Evolutionary conservation across 352 stramenopile genomes (phyloP).

Genomic region (Halophytophthora polymorphica): DNA sequence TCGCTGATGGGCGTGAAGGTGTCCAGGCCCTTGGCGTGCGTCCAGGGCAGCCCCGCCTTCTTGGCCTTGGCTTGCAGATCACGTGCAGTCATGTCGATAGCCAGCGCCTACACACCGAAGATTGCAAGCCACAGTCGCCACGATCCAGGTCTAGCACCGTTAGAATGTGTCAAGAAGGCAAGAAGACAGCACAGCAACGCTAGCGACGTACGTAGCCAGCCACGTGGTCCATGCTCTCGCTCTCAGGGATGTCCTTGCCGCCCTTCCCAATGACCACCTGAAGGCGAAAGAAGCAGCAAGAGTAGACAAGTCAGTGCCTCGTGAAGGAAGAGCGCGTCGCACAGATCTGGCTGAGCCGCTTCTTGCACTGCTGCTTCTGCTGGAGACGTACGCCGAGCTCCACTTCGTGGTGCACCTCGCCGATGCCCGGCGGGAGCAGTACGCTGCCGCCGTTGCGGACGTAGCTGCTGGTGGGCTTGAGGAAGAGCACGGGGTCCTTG

Average conservation of each 20-base stretch:
- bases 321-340: neutral
- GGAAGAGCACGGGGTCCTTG: slow-evolving; percentile 76
- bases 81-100: slow-evolving; percentile 82
- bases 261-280: slow-evolving; percentile 71
- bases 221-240: slow-evolving; percentile 63
- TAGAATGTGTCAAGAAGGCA: neutral
- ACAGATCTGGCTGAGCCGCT: too few relatives aligned
- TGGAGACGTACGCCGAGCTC: slow-evolving; percentile 63
- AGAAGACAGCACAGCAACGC: neutral
- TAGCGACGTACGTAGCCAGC: slow-evolving; percentile 50
- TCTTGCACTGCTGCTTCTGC: too few relatives aligned
- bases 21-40: slow-evolving; percentile 70
- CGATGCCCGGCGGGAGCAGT: slow-evolving; percentile 61
- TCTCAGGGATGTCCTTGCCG: slow-evolving; percentile 59
- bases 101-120: slow-evolving; percentile 34
- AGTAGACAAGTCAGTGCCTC: neutral
- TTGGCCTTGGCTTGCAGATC: slow-evolving; percentile 78
- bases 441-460: slow-evolving; percentile 55
- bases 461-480: slow-evolving; percentile 80
- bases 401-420: slow-evolving; percentile 82
- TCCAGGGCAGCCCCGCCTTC: slow-evolving; percentile 72
- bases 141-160: neutral
- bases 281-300: neutral
- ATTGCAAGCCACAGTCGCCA: neutral
- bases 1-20: slow-evolving; percentile 82